phyloP scores from a whole-genome alignment of 148 eudicot species.

The Fagopyrum tataricum region DNA sequence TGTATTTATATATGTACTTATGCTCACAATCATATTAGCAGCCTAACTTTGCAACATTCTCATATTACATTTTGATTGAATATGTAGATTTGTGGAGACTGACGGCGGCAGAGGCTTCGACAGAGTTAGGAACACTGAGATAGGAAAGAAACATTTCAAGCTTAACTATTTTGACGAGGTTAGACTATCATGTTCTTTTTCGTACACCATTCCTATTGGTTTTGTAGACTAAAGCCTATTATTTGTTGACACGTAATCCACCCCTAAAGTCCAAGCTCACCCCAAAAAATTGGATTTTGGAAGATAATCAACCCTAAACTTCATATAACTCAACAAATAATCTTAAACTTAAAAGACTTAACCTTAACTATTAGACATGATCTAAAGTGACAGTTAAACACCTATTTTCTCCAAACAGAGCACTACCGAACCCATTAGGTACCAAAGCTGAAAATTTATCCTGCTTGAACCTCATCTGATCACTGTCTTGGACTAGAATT shows the following conservation, averaged over 20 bases:
- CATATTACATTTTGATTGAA: neutral
- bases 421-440: neutral
- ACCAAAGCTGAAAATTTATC: neutral
- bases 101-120: slow-evolving; percentile 95
- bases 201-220: neutral
- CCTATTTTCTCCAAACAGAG: neutral
- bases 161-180: slow-evolving; percentile 96
- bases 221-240: neutral
- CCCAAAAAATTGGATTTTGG: neutral
- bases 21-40: neutral
- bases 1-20: neutral
- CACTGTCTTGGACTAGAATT: neutral
- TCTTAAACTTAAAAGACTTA: neutral
- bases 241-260: neutral
- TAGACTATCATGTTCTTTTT: neutral
- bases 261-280: neutral
- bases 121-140: slow-evolving; percentile 83
- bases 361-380: neutral
- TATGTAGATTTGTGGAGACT: slow-evolving; percentile 82
- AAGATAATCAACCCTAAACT: neutral
- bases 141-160: slow-evolving; percentile 88
- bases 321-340: neutral
- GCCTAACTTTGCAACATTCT: neutral
- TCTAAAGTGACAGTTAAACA: neutral
- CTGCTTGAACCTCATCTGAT: neutral